Percentiles rank a stretch among this genome's conserved stretches.
These are phyloP conservation scores for Chlamydomonas incerta DNA, from an alignment of 139 green algal genomes.

Conservation along the genomic window DNA sequence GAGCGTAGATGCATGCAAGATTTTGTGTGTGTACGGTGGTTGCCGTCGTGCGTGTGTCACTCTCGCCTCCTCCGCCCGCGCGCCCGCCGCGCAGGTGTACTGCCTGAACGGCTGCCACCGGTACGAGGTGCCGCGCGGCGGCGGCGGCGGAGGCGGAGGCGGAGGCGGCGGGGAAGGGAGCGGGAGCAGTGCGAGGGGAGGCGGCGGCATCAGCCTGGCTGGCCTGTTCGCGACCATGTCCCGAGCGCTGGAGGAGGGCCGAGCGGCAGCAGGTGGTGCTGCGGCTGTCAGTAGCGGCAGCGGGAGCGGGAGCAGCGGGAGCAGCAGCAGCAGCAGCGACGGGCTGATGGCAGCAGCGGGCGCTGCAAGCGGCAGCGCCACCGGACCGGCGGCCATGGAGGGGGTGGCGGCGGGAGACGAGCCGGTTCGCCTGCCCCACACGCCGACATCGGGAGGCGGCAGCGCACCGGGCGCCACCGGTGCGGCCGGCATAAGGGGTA, in stretches of 20 bases:
- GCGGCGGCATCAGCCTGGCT: neutral
- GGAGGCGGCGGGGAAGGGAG: neutral
- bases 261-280: neutral
- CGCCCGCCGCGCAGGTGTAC: slow-evolving; percentile 18
- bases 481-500: too few species aligned
- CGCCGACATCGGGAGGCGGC: too few species aligned
- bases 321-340: too few species aligned
- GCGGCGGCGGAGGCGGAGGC: neutral
- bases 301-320: neutral
- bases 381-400: neutral
- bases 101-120: slow-evolving; percentile 33
- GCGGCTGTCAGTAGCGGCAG: neutral
- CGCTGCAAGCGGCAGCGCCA: neutral
- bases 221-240: neutral
- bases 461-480: too few species aligned
- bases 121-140: slow-evolving; percentile 14
- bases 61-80: too few species aligned
- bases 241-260: neutral
- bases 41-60: too few species aligned
- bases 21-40: too few species aligned
- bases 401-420: too few species aligned
- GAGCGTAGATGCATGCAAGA: too few species aligned
- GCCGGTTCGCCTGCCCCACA: too few species aligned
- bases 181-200: neutral
- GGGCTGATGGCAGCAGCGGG: neutral